Conservation (phyloP, 768 basidiomycete genomes). For the Agrocybe praecox region DNA sequence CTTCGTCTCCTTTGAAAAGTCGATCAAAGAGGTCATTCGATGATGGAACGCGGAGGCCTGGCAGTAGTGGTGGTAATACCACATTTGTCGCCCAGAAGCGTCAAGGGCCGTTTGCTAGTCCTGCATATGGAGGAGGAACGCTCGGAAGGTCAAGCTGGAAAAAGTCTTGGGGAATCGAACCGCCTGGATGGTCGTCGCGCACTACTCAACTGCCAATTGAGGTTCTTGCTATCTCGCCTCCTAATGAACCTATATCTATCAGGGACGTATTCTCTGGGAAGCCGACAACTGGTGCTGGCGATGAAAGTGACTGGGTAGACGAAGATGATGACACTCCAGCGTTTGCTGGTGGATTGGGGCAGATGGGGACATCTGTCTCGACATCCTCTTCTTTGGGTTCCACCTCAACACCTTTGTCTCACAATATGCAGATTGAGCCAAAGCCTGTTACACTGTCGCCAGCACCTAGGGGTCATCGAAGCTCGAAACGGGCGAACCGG, state of each 20-base stretch:
- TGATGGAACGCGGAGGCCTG: constrained; percentile 35
- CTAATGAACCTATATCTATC: constrained; percentile 49
- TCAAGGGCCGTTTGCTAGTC: constrained; percentile 69
- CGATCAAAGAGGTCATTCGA: constrained; percentile 53
- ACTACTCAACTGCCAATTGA: constrained; percentile 73
- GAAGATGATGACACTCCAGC: constrained; percentile 77
- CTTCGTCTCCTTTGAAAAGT: constrained; percentile 62
- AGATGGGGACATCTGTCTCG: constrained; percentile 44
- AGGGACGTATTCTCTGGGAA: constrained; percentile 84
- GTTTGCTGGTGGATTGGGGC: constrained; percentile 81
- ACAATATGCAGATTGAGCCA: constrained; percentile 26
- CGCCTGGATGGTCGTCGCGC: constrained; percentile 81
- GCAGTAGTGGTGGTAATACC: constrained; percentile 39
- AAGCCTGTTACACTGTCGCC: constrained; percentile 50
- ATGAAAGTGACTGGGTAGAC: constrained; percentile 89
- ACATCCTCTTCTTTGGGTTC: constrained; percentile 8
- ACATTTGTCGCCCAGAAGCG: constrained; percentile 86
- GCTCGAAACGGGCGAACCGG: constrained; percentile 35
- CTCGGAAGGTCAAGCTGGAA: constrained; percentile 82
- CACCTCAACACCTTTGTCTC: not conserved
- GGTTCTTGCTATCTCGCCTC: constrained; percentile 71
- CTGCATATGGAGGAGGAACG: constrained; percentile 39
- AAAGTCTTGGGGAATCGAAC: constrained; percentile 87
- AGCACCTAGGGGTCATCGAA: constrained; percentile 49
- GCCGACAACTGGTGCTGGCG: constrained; percentile 53